Percentiles rank a stretch among this genome's conserved stretches.
These are phyloP conservation scores for Penicillium diatomitis DNA, from an alignment of 495 filamentous ascomycete genomes.

Conservation along the genomic window DNA sequence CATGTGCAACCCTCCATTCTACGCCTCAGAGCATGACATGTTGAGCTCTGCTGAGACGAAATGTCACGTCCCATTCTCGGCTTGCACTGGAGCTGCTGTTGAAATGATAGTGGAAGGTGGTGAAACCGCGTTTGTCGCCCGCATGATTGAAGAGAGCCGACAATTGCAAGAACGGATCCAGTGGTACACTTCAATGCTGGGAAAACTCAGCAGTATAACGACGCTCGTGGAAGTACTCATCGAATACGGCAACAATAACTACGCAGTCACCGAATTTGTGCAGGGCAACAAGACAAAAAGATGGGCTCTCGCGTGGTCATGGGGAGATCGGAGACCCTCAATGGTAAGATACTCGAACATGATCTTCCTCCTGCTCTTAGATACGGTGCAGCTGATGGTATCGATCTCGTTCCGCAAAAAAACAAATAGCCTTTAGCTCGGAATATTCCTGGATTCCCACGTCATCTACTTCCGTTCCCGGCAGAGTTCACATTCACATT, in stretches of 20 bases:
- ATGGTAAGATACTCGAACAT: constrained; percentile 30
- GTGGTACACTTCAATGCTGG: constrained; percentile 92
- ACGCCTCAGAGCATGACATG: constrained; percentile 63
- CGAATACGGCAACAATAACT: constrained; percentile 58
- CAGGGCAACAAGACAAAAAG: constrained; percentile 73
- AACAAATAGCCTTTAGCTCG: constrained; percentile 42
- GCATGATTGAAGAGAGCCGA: constrained; percentile 68
- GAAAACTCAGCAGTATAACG: constrained; percentile 66
- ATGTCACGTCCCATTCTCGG: constrained; percentile 55
- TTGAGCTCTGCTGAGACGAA: constrained; percentile 55
- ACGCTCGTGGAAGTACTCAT: constrained; percentile 52
- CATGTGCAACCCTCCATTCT: constrained; percentile 96
- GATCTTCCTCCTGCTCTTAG: no score
- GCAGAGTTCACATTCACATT: constrained; percentile 46
- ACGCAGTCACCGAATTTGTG: constrained; percentile 70
- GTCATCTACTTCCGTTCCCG: constrained; percentile 51
- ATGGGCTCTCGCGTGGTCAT: constrained; percentile 90
- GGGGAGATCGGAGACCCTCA: constrained; percentile 54
- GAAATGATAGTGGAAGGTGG: constrained; percentile 88
- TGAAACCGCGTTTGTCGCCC: constrained; percentile 68
- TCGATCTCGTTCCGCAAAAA: background rate
- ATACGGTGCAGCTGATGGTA: no score
- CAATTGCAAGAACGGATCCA: constrained; percentile 48
- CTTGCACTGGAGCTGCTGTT: constrained; percentile 69
- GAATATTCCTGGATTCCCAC: constrained; percentile 44